Evolutionary conservation across 805 yeast species (phyloP), one percentile per base, ranked within the genome.

Genomic region (Lachancea mirantina): DNA sequence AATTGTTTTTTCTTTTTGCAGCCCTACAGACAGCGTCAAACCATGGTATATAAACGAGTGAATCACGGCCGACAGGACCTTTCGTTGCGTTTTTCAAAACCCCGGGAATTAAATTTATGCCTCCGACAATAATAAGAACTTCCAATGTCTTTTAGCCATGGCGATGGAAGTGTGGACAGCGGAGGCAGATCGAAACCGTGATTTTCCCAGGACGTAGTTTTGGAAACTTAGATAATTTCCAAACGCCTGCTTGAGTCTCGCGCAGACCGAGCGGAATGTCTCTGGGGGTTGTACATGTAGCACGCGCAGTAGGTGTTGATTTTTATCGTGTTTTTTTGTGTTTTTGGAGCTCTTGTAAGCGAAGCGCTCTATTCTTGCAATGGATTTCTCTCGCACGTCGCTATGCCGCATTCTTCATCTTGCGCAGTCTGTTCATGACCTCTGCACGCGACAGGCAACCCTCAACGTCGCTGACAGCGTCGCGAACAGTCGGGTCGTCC

Each of bases 371-470:
- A n/a, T n/a, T n/a, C n/a, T n/a, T n/a, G n/a, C n/a, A n/a, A n/a
- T n/a, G n/a, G n/a, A n/a, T n/a, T n/a, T n/a, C n/a, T n/a, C n/a
- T 25, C 6, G 7, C 11, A 29, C 8, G 19, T 14, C 4, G 23
- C 41, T 52, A 70, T 50, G 67, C 62, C 16, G 58, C 65, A 55
- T 89, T 87, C 63, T 89, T 89, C 72, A 87, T 57, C 43, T 70
- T 71, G 47, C 98, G 74, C 47, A 89, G 63, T 41, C 62, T 69
- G 25, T 67, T 72, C 94, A 89, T 84, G 13, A 84, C 74, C 15
- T 70, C 74, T 10, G 64, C 65, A 5, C 62, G 59, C 26, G 45
- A 7, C 42, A 40, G 41, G 5, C 29, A 18, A 1, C 62, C 55
- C 9, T 68, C 69, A 1, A 57, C 38, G 21, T 63, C 65, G 0